Evolutionary conservation across 345 rosid species (phyloP), one percentile per base, ranked within the genome.

Genomic region (Angophora floribunda): DNA sequence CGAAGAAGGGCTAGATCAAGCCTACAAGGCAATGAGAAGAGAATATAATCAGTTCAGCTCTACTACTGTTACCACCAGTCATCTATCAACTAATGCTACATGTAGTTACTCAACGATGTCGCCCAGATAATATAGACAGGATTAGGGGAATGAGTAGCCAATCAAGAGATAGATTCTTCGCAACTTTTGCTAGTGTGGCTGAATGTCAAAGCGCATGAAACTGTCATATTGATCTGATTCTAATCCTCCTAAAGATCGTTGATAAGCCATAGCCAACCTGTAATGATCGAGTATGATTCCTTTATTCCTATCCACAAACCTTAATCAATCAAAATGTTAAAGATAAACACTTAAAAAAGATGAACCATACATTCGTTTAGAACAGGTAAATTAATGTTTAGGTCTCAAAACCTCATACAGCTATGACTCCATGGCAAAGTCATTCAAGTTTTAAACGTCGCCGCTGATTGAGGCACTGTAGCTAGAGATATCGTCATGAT

Each of bases 41-140:
- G 99, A 96, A 47, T 88, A 91, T 88, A 92, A 93, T 89, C 94
- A 92, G 32, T 90, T 52, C 53, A 93, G 96, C 89, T 92, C 98
- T 87, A 94, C 93, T 87, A 93, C 95, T 6, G 41, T 89, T 47
- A 92, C 93, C 50, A 92, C 93, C 15, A 91, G 89, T 86, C 92
- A 89, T 75, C 89, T 91, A 59, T 92, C 97, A 12, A 93, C 98
- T 87, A 92, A 79, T 19, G 99, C 99, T 79, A 93, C 99, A 9
- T 97, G 97, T 78, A 96, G 98, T 91, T 90, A 94, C 89, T 96
- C 99, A 14, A 92, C 98, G 30, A 97, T 97, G 99, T 97, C 99
- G 14, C 99, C 99, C 51, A 93, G 99, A 92, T 97, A 93, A 75
- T 75, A 9, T 75, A 19, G 13, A 75, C 82, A 75, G 26, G 14